Conservation (phyloP, 176 grass and related monocot genomes). For the Avena eriantha region DNA sequence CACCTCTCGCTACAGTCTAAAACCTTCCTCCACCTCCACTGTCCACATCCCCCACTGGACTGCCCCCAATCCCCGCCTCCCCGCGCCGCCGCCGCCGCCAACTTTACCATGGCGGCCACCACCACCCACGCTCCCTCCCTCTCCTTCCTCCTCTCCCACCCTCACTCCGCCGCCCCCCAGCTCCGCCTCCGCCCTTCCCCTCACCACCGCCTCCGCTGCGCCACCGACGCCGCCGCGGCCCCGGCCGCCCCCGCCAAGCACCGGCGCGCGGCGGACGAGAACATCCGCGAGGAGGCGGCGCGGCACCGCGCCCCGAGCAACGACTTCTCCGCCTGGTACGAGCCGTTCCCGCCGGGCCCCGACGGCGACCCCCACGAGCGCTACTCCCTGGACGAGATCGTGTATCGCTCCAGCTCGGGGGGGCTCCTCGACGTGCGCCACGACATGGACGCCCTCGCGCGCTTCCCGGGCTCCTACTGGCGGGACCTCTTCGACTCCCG, state of each 20-base stretch:
- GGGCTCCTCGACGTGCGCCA: constrained; percentile 93
- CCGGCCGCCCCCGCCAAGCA: constrained; percentile 40
- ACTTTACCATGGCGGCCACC: constrained; percentile 59
- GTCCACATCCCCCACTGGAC: neutral
- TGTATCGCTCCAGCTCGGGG: constrained; percentile 82
- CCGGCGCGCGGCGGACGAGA: constrained; percentile 72
- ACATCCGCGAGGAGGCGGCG: constrained; percentile 88
- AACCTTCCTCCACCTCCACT: constrained; percentile 27
- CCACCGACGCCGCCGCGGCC: constrained; percentile 39
- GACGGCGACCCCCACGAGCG: constrained; percentile 59
- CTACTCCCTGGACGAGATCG: constrained; percentile 96
- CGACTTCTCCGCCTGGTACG: constrained; percentile 77
- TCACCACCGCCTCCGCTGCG: constrained; percentile 43
- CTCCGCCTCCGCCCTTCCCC: constrained; percentile 19
- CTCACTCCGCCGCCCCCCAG: constrained; percentile 4
- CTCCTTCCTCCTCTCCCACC: constrained; percentile 54
- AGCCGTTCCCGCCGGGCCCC: constrained; percentile 53
- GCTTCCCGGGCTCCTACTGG: constrained; percentile 84
- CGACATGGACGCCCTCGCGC: constrained; percentile 68
- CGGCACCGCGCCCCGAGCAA: constrained; percentile 55
- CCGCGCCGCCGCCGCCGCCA: constrained; percentile 40
- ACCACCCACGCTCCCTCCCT: constrained; percentile 47
- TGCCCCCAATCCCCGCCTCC: constrained; percentile 27
- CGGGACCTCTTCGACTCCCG: constrained; percentile 87
- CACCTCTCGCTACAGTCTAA: constrained; percentile 23